Base-by-base conservation (phyloP, 2,329 filamentous ascomycete genomes). In the Metarhizium anisopliae region DNA sequence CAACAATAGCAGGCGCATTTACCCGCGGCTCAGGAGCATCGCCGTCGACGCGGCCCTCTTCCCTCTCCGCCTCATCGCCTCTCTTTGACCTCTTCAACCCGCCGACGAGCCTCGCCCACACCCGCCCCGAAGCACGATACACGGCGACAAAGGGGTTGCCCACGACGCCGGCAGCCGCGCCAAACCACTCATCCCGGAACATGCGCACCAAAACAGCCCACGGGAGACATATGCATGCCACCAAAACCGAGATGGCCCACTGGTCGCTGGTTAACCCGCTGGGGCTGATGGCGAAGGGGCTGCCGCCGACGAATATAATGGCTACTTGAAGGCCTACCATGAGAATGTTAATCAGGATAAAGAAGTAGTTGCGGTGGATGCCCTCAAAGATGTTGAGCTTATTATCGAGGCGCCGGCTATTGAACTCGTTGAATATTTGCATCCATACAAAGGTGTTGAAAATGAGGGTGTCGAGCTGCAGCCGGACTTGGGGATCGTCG, bases 361-460 rank as follows among this genome's bases (percentile, higher is more conserved):
- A 95, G 77, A 92, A 94, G 66, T 79, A 84, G 68, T 95, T 95
- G 62, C 79, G 80, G 20, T 81, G 79, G 56, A 95, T 83, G 55
- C 88, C 88, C 69, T 95, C 90, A 57, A 95, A 90, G 56, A 95
- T 86, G 69, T 95, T 95, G 74, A 94, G 85, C 56, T 83, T 83
- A 71, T 95, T 95, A 70, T 95, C 91, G 16, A 95, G 80, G 30
- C 38, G 42, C 11, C 13, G 32, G 43, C 47, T 35, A 45, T 18
- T 50, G 36, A 58, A 49, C 78, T 77, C 14, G 85, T 87, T 87
- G 72, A 87, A 87, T 59, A 87, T 85, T 63, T 87, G 84, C 76
- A 87, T 82, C 83, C 84, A 87, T 2, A 87, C 84, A 62, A 85
- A 87, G 0, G 80, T 83, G 68, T 87, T 87, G 72, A 87, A 87